Percentiles rank a stretch among this genome's conserved stretches.
These are phyloP conservation scores for Paulownia fortunei DNA, from an alignment of 257 asterid species.

Conservation along the genomic window DNA sequence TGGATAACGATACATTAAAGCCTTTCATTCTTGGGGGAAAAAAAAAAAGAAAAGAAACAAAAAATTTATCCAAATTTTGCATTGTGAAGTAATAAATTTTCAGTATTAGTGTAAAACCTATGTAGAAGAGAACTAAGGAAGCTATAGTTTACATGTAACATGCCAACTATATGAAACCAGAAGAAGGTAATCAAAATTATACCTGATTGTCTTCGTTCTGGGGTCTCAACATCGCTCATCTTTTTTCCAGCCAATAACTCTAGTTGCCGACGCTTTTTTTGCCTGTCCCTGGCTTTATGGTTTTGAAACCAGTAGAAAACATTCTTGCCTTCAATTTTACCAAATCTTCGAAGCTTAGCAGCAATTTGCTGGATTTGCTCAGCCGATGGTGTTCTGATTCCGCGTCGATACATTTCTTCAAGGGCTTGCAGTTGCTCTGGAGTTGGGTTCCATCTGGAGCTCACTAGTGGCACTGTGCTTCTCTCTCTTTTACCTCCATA, in stretches of 20 bases:
- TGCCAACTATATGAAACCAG: too few relatives aligned
- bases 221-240: background rate
- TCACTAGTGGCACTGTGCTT: conserved; percentile 33
- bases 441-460: conserved; percentile 91
- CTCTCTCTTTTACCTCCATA: conserved; percentile 31
- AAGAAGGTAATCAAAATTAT: too few relatives aligned
- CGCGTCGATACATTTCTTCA: conserved; percentile 73
- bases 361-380: conserved; percentile 82
- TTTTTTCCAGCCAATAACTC: conserved; percentile 32
- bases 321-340: conserved; percentile 82
- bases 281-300: conserved; percentile 86
- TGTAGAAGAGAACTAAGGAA: too few relatives aligned
- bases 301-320: conserved; percentile 89
- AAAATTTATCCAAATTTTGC: too few relatives aligned
- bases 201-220: conserved; percentile 39
- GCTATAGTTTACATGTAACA: too few relatives aligned
- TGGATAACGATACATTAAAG: too few relatives aligned
- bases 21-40: too few relatives aligned
- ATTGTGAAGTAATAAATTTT: too few relatives aligned
- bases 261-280: conserved; percentile 74
- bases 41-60: too few relatives aligned
- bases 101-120: too few relatives aligned
- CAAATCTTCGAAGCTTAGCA: conserved; percentile 62
- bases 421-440: conserved; percentile 78
- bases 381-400: conserved; percentile 74